phyloP scores from a whole-genome alignment of 176 grass and related monocot species.

The Eragrostis nindensis region DNA sequence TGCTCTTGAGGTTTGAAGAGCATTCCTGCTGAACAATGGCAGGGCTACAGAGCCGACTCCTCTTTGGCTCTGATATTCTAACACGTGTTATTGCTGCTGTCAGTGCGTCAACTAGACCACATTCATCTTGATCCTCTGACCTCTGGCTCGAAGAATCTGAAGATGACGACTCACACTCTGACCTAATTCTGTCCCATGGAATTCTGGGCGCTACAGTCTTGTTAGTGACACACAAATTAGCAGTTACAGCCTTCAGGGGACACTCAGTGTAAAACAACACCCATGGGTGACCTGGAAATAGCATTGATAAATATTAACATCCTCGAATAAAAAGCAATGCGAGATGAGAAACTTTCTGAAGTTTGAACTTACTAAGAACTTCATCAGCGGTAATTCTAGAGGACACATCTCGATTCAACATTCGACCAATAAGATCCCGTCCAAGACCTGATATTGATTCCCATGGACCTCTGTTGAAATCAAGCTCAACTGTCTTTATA shows the following conservation, averaged over 20 bases:
- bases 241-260: slow-evolving; percentile 49
- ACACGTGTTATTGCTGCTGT: slow-evolving; percentile 69
- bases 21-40: slow-evolving; percentile 60
- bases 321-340: not conserved
- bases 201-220: slow-evolving; percentile 45
- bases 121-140: slow-evolving; percentile 62
- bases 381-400: slow-evolving; percentile 69
- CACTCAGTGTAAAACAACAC: slow-evolving; percentile 69
- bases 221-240: slow-evolving; percentile 51
- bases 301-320: slow-evolving; percentile 8
- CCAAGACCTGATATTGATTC: slow-evolving; percentile 69
- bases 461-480: slow-evolving; percentile 72
- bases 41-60: slow-evolving; percentile 62
- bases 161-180: slow-evolving; percentile 44
- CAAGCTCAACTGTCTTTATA: slow-evolving; percentile 74
- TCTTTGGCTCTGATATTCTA: slow-evolving; percentile 73
- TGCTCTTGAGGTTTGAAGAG: slow-evolving; percentile 70
- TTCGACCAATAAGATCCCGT: slow-evolving; percentile 71
- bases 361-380: slow-evolving; percentile 64
- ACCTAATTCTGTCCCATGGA: slow-evolving; percentile 43
- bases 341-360: not conserved
- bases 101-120: slow-evolving; percentile 69
- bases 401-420: slow-evolving; percentile 81
- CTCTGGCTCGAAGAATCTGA: slow-evolving; percentile 49
- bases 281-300: slow-evolving; percentile 89